These are phyloP conservation scores for Kwoniella shandongensis DNA, from an alignment of 768 basidiomycete species.

Conservation along the genomic window DNA sequence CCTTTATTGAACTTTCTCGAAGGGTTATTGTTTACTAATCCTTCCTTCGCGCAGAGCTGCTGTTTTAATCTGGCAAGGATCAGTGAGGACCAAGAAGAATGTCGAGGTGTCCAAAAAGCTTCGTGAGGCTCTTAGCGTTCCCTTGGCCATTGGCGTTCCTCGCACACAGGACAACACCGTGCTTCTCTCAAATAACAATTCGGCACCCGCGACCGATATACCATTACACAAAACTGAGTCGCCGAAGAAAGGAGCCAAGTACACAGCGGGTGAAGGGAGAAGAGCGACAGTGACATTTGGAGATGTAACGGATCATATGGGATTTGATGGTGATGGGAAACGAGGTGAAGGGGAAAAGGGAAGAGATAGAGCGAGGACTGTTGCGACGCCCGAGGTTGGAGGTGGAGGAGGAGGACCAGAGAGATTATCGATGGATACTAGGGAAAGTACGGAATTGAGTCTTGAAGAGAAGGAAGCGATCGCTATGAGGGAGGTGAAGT, in stretches of 20 bases:
- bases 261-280: neutral
- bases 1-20: no score
- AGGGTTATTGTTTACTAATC: neutral
- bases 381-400: slow-evolving; percentile 8
- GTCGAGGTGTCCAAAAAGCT: slow-evolving; percentile 42
- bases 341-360: slow-evolving; percentile 1
- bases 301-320: neutral
- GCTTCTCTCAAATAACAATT: neutral
- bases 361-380: slow-evolving; percentile 9
- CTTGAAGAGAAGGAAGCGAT: no score
- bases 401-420: no score
- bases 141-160: slow-evolving; percentile 26
- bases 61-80: slow-evolving; percentile 70
- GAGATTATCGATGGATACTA: no score
- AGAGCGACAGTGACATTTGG: slow-evolving; percentile 17
- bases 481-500: no score
- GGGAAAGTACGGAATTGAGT: no score
- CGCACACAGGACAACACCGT: slow-evolving; percentile 9
- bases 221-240: slow-evolving; percentile 12
- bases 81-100: slow-evolving; percentile 47
- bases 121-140: slow-evolving; percentile 44
- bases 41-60: slow-evolving; percentile 56
- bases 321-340: neutral
- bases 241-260: neutral
- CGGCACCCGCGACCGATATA: slow-evolving; percentile 5